Conservation (phyloP, 768 basidiomycete species). For the Antrodiella citrinella region DNA sequence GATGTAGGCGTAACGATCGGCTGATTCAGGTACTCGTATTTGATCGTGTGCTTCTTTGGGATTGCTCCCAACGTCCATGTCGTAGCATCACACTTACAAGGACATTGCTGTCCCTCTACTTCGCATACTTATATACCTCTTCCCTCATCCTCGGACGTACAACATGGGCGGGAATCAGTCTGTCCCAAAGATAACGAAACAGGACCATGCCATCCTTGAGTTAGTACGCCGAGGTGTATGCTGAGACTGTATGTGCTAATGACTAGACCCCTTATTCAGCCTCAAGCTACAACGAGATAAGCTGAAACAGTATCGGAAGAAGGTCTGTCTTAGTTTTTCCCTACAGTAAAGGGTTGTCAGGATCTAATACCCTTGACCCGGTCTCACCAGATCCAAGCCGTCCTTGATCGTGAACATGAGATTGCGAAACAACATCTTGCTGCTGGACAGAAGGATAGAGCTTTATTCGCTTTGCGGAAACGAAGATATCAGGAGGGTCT, state of each 20-base stretch:
- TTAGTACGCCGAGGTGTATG: conserved; percentile 33
- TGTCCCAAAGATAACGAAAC: conserved; percentile 80
- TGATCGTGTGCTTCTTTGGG: too few species aligned
- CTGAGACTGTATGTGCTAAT: conserved; percentile 6
- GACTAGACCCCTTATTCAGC: conserved; percentile 35
- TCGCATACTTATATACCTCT: too few species aligned
- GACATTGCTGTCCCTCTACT: too few species aligned
- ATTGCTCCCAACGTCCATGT: too few species aligned
- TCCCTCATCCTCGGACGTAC: too few species aligned
- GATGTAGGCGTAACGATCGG: too few species aligned
- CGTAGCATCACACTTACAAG: too few species aligned
- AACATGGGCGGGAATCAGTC: conserved; percentile 74
- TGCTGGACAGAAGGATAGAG: conserved; percentile 79
- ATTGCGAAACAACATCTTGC: conserved; percentile 82
- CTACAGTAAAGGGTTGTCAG: not conserved
- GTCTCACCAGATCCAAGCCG: conserved; percentile 61
- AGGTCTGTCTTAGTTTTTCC: conserved; percentile 37
- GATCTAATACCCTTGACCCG: not conserved
- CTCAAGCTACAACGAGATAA: conserved; percentile 96
- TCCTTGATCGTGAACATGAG: conserved; percentile 81
- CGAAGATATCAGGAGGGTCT: conserved; percentile 92
- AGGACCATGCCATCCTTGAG: conserved; percentile 95
- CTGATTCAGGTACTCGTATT: too few species aligned
- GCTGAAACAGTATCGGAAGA: conserved; percentile 90
- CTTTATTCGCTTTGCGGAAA: conserved; percentile 78